A percentile compares a stretch with the other conserved stretches of the same genome.
phyloP scores from a whole-genome alignment of 345 rosid genomes.

The Barbarea vulgaris region DNA sequence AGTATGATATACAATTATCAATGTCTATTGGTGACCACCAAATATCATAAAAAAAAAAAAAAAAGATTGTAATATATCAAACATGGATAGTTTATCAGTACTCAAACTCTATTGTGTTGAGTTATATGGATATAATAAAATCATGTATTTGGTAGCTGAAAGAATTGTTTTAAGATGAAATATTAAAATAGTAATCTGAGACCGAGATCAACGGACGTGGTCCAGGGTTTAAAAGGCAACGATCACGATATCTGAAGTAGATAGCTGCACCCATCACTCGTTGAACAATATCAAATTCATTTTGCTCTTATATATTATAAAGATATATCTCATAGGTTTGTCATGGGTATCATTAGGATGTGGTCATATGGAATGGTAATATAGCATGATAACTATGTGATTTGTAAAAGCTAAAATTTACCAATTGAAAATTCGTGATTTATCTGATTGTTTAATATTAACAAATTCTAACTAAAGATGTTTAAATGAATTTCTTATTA shows the following conservation, averaged over 20 bases:
- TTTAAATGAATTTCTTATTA: background rate
- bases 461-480: background rate
- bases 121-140: background rate
- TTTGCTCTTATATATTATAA: background rate
- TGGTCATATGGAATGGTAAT: background rate
- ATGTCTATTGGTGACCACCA: background rate
- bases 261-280: slow-evolving; percentile 26
- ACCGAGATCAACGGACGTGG: slow-evolving; percentile 19
- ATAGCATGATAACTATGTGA: background rate
- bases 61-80: no score
- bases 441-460: background rate
- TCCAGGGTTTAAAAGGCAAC: slow-evolving; percentile 11
- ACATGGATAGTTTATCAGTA: background rate
- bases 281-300: slow-evolving; percentile 5
- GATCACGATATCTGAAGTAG: slow-evolving; percentile 22
- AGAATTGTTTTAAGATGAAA: background rate
- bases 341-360: background rate
- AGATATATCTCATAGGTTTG: background rate
- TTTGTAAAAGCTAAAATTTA: background rate
- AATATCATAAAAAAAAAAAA: background rate
- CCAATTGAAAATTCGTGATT: background rate
- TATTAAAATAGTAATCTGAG: background rate
- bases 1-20: background rate
- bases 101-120: background rate
- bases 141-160: slow-evolving; percentile 16